Evolutionary conservation across 2,329 filamentous ascomycete species (phyloP), one percentile per base, ranked within the genome.

Genomic region (Nothophaeocryptopus gaeumannii): DNA sequence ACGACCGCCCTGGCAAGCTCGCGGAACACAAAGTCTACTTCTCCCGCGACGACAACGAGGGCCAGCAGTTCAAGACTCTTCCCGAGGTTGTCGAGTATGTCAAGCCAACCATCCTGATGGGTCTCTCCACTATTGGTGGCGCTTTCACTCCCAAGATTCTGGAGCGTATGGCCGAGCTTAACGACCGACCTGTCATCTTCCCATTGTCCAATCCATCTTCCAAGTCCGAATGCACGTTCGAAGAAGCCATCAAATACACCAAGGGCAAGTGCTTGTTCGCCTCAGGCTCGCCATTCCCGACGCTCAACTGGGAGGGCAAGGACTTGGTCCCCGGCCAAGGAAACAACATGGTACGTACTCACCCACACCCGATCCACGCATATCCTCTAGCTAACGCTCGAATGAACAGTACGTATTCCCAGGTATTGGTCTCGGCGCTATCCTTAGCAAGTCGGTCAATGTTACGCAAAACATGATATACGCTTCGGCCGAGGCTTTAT

Each of bases 401-500:
- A 26, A 45, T 14, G 13, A 33, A 36, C 53, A 47, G 56, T 96
- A 96, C 69, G 88, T 99, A 54, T 99, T 99, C 84, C 93, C 93
- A 0, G 93, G 92, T 65, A 87, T 97, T 52, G 93, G 93, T 50
- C 83, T 97, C 29, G 93, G 91, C 54, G 88, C 92, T 58, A 96
- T 97, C 67, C 81, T 97, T 41, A 85, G 86, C 74, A 95, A 96
- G 78, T 82, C 90, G 10, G 84, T 88, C 58, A 84, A 84, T 62
- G 79, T 97, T 60, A 97, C 92, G 5, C 89, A 96, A 69, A 83
- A 86, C 71, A 99, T 99, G 93, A 90, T 99, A 66, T 97, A 97
- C 75, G 90, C 88, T 42, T 92, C 91, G 30, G 93, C 89, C 26
- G 85, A 86, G 35, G 86, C 89, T 4, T 81, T 97, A 14, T 82